These are phyloP conservation scores for Teratosphaeriaceae sp. DNA, from an alignment of 2,329 filamentous ascomycete species.

Conservation along the genomic window DNA sequence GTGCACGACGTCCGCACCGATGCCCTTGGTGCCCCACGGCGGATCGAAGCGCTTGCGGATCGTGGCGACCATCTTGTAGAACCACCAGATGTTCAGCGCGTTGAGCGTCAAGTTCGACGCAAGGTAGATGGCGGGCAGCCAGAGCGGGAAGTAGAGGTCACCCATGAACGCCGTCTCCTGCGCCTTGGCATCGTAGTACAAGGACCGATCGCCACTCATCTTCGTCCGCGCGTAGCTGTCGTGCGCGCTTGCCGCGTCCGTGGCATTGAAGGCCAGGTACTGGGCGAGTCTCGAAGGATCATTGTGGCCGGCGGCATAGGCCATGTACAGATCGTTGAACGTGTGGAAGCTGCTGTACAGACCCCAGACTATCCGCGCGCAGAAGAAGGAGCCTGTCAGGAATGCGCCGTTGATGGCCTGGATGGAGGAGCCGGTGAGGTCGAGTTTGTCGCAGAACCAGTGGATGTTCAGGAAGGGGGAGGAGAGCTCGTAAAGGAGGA, in stretches of 20 bases:
- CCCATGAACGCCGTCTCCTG: conserved; percentile 24
- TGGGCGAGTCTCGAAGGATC: background rate
- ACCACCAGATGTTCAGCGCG: conserved; percentile 77
- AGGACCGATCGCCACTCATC: conserved; percentile 11
- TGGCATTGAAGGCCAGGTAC: too few species aligned
- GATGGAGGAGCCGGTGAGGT: conserved; percentile 65
- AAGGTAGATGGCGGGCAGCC: conserved; percentile 64
- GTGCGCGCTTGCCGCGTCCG: too few species aligned
- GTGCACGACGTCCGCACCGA: conserved; percentile 19
- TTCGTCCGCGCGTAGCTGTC: conserved; percentile 5
- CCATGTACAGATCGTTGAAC: conserved; percentile 39
- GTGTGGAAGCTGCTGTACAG: conserved; percentile 66
- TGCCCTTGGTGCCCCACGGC: conserved; percentile 42
- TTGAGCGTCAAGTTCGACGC: conserved; percentile 67
- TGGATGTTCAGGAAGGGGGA: conserved; percentile 82
- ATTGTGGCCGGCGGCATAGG: conserved; percentile 22
- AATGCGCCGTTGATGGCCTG: conserved; percentile 73
- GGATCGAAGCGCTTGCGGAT: conserved; percentile 68
- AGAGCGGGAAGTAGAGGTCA: conserved; percentile 50
- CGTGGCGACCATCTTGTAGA: conserved; percentile 76
- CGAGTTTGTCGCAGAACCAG: conserved; percentile 86
- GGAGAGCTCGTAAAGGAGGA: conserved; percentile 83
- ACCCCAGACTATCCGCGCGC: conserved; percentile 70
- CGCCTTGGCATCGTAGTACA: conserved; percentile 16
- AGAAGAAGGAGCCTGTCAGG: conserved; percentile 68